Evolutionary conservation across 2,329 filamentous ascomycete genomes (phyloP).

Genomic region (Nothomitra cinnamomea): DNA sequence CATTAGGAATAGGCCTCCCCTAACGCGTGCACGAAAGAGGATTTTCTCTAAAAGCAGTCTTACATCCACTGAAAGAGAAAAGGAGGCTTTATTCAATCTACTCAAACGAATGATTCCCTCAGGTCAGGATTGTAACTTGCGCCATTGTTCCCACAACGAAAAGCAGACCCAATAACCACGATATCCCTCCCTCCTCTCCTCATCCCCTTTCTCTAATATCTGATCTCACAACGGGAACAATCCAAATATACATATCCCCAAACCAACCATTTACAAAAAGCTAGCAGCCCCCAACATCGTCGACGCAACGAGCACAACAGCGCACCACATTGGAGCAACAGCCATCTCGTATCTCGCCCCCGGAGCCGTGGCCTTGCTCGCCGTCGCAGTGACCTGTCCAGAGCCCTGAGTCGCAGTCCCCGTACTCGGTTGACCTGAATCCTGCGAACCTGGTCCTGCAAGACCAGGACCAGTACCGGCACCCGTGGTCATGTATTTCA

Average conservation of each 20-base stretch:
- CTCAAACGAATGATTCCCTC: too few relatives aligned
- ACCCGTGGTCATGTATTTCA: conserved; percentile 39
- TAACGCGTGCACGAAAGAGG: too few relatives aligned
- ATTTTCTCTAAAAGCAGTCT: too few relatives aligned
- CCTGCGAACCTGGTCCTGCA: conserved; percentile 36
- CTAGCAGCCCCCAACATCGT: conserved; percentile 35
- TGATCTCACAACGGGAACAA: too few relatives aligned
- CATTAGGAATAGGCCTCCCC: too few relatives aligned
- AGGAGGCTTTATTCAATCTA: too few relatives aligned
- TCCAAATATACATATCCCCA: neutral
- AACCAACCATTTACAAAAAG: conserved; percentile 14
- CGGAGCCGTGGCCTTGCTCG: conserved; percentile 21
- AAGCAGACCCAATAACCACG: neutral
- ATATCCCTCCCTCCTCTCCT: too few relatives aligned
- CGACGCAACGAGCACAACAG: conserved; percentile 32
- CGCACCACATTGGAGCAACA: conserved; percentile 33
- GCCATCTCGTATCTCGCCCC: conserved; percentile 29
- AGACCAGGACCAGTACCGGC: conserved; percentile 41
- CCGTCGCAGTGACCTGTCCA: conserved; percentile 26
- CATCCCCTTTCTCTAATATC: neutral
- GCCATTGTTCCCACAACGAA: neutral
- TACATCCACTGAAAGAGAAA: too few relatives aligned
- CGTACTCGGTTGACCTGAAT: conserved; percentile 10
- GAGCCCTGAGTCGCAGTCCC: conserved; percentile 31
- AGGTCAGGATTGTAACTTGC: neutral